These are phyloP conservation scores for Phytophthora pisi DNA, from an alignment of 352 stramenopile species.

Conservation along the genomic window DNA sequence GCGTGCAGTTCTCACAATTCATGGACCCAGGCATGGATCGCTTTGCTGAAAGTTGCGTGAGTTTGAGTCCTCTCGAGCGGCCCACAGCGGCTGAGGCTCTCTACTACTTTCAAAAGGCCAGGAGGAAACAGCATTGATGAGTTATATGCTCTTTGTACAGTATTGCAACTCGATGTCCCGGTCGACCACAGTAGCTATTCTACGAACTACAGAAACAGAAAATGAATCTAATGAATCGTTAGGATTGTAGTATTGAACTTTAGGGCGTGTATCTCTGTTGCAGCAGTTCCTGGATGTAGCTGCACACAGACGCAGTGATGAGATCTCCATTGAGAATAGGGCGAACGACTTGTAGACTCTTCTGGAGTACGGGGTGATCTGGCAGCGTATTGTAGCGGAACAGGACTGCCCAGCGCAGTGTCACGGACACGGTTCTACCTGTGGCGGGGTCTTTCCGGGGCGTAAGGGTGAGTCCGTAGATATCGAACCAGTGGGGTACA, in stretches of 20 bases:
- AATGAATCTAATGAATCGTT: background rate
- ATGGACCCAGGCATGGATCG: too few relatives aligned
- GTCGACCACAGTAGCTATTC: too few relatives aligned
- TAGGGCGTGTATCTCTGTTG: constrained; percentile 5
- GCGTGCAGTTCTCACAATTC: too few relatives aligned
- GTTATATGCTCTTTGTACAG: too few relatives aligned
- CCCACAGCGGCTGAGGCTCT: too few relatives aligned
- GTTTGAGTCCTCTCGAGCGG: too few relatives aligned
- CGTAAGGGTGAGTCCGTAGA: constrained; percentile 20
- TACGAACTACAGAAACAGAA: too few relatives aligned
- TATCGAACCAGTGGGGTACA: constrained; percentile 14
- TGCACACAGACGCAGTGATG: constrained; percentile 24
- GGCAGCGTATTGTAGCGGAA: constrained; percentile 28
- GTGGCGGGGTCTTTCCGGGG: constrained; percentile 12
- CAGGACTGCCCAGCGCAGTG: constrained; percentile 19
- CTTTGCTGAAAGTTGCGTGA: too few relatives aligned
- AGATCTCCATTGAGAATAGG: constrained; percentile 33
- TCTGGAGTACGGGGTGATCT: constrained; percentile 9
- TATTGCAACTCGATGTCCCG: too few relatives aligned
- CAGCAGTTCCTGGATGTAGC: constrained; percentile 25
- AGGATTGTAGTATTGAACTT: background rate
- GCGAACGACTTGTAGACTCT: constrained; percentile 13
- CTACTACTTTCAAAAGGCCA: too few relatives aligned
- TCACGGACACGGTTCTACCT: constrained; percentile 8
- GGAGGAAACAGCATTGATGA: too few relatives aligned